phyloP scores from a whole-genome alignment of 1,284 basidiomycete species.

The Cystobasidium slooffiae region DNA sequence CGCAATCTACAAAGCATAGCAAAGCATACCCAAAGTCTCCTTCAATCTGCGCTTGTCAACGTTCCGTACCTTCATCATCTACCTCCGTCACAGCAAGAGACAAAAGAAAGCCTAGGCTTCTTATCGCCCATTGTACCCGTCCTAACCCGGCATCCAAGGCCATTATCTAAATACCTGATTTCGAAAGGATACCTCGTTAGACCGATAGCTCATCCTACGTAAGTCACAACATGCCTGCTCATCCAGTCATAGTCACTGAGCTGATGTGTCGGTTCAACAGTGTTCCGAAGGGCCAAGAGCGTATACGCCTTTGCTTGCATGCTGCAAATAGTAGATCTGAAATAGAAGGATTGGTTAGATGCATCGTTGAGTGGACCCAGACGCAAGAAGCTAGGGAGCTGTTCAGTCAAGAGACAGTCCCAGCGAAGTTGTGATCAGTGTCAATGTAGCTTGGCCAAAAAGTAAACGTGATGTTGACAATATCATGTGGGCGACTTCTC shows the following conservation, averaged over 20 bases:
- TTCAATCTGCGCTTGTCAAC: slow-evolving; percentile 17
- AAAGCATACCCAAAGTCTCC: slow-evolving; percentile 47
- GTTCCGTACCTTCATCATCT: background rate
- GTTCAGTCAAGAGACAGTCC: background rate
- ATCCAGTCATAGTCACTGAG: background rate
- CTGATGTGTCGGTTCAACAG: slow-evolving; percentile 59
- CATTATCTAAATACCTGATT: slow-evolving; percentile 70
- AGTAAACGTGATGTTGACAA: background rate
- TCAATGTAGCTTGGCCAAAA: background rate
- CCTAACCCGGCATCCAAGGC: slow-evolving; percentile 72
- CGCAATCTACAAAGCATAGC: slow-evolving; percentile 60
- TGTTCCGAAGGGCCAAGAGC: slow-evolving; percentile 77
- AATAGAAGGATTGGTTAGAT: slow-evolving; percentile 65
- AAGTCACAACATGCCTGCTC: background rate
- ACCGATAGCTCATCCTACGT: slow-evolving; percentile 72
- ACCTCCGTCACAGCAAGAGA: background rate
- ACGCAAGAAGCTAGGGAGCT: slow-evolving; percentile 2
- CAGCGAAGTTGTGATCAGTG: slow-evolving; percentile 15
- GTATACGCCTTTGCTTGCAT: slow-evolving; percentile 83
- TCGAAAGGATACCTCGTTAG: slow-evolving; percentile 69
- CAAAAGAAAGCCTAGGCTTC: slow-evolving; percentile 42
- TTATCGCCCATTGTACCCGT: slow-evolving; percentile 80
- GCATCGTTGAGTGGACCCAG: slow-evolving; percentile 63
- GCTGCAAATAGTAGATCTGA: slow-evolving; percentile 71
- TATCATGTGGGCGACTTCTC: too few species aligned